Evolutionary conservation across 169 alveolate species (phyloP).

Genomic region (Eimeria mitis): DNA sequence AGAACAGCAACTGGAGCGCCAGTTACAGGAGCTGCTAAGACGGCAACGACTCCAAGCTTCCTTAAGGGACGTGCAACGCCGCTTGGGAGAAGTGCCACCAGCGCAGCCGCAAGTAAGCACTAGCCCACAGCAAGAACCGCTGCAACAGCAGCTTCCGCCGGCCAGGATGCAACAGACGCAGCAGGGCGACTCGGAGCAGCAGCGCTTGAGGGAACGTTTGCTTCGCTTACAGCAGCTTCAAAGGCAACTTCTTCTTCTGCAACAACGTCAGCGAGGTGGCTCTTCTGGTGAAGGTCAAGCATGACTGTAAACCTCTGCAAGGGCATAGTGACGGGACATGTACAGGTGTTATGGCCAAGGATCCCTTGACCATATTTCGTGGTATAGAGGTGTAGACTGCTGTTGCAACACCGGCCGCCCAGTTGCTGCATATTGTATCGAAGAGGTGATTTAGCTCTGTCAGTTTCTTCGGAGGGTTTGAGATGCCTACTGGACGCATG

Average conservation of each 20-base stretch:
- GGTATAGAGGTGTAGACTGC: background rate
- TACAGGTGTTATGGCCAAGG: background rate
- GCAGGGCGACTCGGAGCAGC: slow-evolving; percentile 37
- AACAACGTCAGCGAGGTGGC: slow-evolving; percentile 42
- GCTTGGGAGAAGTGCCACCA: background rate
- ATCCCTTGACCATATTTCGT: background rate
- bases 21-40: slow-evolving; percentile 52
- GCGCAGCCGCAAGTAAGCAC: slow-evolving; percentile 3
- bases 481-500: slow-evolving; percentile 11
- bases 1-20: slow-evolving; percentile 64
- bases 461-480: slow-evolving; percentile 20
- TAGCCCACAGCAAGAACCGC: background rate
- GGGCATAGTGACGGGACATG: slow-evolving; percentile 1
- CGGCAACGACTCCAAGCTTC: slow-evolving; percentile 63
- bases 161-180: background rate
- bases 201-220: slow-evolving; percentile 46
- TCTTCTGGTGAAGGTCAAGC: slow-evolving; percentile 34
- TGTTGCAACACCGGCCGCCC: background rate
- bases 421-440: background rate
- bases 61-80: slow-evolving; percentile 20
- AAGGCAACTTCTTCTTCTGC: slow-evolving; percentile 39
- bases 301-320: background rate
- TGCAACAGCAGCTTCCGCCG: background rate
- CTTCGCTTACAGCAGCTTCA: slow-evolving; percentile 50
- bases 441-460: background rate